Evolutionary conservation across 176 grass and related monocot genomes (phyloP).

Genomic region (Paspalum notatum): DNA sequence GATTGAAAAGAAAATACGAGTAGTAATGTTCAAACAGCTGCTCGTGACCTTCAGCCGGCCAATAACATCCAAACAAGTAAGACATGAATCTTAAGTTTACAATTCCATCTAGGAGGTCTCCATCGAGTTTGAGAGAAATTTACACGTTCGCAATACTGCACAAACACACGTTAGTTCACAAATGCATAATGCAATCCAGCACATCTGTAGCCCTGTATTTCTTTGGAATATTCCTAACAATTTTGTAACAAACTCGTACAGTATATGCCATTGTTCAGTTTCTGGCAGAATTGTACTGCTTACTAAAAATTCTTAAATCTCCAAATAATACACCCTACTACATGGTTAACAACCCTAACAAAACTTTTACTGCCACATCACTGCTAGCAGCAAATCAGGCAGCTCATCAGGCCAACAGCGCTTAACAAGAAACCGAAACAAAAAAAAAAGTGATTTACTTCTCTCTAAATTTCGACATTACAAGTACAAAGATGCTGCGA

Average conservation of each 20-base stretch:
- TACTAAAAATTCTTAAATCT: not conserved
- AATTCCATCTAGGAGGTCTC: not conserved
- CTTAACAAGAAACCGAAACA: not conserved
- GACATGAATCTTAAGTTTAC: not conserved
- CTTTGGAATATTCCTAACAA: not conserved
- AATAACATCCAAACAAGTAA: not conserved
- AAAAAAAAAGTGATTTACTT: not conserved
- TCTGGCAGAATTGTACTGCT: not conserved
- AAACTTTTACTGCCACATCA: conserved; percentile 22
- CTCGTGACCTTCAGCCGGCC: conserved; percentile 20
- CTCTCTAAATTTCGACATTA: not conserved
- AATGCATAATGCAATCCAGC: not conserved
- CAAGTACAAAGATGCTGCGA: conserved; percentile 71
- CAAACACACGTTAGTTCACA: not conserved
- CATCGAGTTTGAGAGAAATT: not conserved
- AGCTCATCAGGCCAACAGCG: not conserved
- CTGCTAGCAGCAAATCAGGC: conserved; percentile 7
- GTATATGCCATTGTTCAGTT: not conserved
- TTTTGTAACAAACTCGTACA: too few relatives aligned
- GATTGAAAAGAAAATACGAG: not conserved
- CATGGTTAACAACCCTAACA: conserved; percentile 19
- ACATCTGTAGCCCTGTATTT: not conserved
- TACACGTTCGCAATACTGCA: not conserved
- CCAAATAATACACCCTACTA: not conserved
- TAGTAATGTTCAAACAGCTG: not conserved